Evolutionary conservation across 192 early-diverging fungal genomes (phyloP).

Genomic region (Backusella liffmaniae): DNA sequence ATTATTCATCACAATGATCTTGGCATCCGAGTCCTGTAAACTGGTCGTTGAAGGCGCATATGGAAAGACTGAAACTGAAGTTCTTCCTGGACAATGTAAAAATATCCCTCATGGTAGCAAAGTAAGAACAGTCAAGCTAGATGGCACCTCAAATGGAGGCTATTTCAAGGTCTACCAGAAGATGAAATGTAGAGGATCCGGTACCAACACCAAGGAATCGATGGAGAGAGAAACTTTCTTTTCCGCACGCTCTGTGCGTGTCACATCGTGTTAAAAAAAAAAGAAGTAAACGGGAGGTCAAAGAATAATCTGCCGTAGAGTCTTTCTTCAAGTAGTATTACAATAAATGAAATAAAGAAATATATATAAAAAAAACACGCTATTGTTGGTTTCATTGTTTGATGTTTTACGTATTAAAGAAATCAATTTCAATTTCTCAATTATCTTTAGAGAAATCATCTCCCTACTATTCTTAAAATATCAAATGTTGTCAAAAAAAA

Average conservation of each 20-base stretch:
- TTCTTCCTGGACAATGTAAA: neutral
- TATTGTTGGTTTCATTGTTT: neutral
- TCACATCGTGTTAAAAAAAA: neutral
- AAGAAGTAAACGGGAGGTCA: neutral
- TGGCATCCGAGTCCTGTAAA: neutral
- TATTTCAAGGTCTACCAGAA: neutral
- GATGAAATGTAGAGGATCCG: neutral
- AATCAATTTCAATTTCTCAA: neutral
- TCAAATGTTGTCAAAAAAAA: neutral
- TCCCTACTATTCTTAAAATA: neutral
- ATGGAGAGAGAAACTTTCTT: neutral
- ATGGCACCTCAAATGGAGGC: conserved; percentile 1
- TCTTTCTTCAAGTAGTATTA: neutral
- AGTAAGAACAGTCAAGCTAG: neutral
- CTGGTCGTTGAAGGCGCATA: neutral
- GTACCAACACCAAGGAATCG: neutral
- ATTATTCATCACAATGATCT: neutral
- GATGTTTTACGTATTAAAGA: neutral
- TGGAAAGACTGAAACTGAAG: neutral
- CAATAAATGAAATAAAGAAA: neutral
- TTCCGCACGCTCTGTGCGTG: neutral
- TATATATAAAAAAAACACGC: neutral
- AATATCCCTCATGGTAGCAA: neutral
- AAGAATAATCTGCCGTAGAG: neutral
- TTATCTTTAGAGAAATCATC: too few relatives aligned